Evolutionary conservation across 768 basidiomycete genomes (phyloP).

Genomic region (Pisolithus orientalis): DNA sequence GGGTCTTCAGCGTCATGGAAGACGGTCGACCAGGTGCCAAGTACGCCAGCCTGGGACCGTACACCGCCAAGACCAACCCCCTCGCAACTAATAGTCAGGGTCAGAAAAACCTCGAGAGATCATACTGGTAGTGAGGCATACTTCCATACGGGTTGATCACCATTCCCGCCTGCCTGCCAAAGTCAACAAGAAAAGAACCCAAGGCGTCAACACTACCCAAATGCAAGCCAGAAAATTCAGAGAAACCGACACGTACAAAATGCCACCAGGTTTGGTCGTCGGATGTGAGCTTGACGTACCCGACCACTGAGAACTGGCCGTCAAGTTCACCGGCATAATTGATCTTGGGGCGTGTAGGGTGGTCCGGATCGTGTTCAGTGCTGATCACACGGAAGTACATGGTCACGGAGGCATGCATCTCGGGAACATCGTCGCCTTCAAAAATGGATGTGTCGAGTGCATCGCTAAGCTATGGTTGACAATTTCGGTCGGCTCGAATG

Average conservation of each 20-base stretch:
- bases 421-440: conserved; percentile 42
- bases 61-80: conserved; percentile 57
- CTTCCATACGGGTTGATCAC: conserved; percentile 48
- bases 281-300: conserved; percentile 48
- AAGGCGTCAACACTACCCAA: conserved; percentile 1
- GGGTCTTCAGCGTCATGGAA: conserved; percentile 43
- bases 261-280: conserved; percentile 59
- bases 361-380: conserved; percentile 37
- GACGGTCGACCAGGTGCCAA: conserved; percentile 49
- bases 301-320: conserved; percentile 44
- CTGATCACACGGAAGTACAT: conserved; percentile 40
- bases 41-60: conserved; percentile 51
- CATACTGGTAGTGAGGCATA: conserved; percentile 18
- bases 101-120: background rate
- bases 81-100: conserved; percentile 39
- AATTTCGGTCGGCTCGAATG: conserved; percentile 1
- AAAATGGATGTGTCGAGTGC: conserved; percentile 43
- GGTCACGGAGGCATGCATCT: conserved; percentile 45
- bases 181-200: background rate
- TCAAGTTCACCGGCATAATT: conserved; percentile 48
- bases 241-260: conserved; percentile 39
- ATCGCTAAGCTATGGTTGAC: conserved; percentile 14
- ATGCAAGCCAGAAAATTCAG: background rate
- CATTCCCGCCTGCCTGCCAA: background rate
- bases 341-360: conserved; percentile 48